A percentile compares a stretch with the other conserved stretches of the same genome.
These are phyloP conservation scores for Bruguiera sexangula DNA, from an alignment of 345 rosid species.

Conservation along the genomic window DNA sequence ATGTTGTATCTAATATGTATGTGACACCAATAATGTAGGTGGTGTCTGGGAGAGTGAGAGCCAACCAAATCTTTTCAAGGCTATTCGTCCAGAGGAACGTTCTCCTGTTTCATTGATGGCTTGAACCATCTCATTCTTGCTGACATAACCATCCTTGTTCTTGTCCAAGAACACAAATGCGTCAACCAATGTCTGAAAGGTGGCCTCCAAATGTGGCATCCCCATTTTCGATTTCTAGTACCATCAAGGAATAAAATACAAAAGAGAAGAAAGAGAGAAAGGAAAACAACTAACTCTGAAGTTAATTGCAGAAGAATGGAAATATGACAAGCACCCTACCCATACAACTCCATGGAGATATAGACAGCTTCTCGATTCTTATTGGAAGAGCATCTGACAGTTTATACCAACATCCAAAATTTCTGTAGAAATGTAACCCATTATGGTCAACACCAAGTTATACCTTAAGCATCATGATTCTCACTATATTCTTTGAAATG, in stretches of 20 bases:
- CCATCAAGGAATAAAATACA: slow-evolving; percentile 41
- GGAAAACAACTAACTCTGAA: neutral
- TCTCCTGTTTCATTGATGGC: slow-evolving; percentile 92
- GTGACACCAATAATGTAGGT: neutral
- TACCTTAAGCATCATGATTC: too few species aligned
- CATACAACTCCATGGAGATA: neutral
- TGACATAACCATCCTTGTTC: slow-evolving; percentile 84
- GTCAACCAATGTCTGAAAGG: slow-evolving; percentile 78
- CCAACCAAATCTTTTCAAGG: slow-evolving; percentile 88
- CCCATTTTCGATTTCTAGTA: slow-evolving; percentile 60
- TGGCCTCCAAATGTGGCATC: slow-evolving; percentile 73
- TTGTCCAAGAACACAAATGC: slow-evolving; percentile 86
- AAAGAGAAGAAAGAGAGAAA: neutral
- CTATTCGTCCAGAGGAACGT: slow-evolving; percentile 78
- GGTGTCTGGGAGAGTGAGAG: slow-evolving; percentile 17
- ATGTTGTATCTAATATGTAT: neutral
- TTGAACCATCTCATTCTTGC: slow-evolving; percentile 82
- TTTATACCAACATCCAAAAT: neutral
- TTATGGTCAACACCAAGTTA: too few species aligned
- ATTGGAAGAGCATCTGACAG: neutral
- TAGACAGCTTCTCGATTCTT: neutral
- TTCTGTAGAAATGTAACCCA: neutral
- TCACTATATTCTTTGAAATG: too few species aligned
- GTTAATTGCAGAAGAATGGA: slow-evolving; percentile 3
- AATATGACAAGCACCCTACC: neutral